A percentile compares a stretch with the other conserved stretches of the same genome.
Evolutionary conservation across 768 basidiomycete genomes (phyloP).

Genomic region (Daedaleopsis nitida): DNA sequence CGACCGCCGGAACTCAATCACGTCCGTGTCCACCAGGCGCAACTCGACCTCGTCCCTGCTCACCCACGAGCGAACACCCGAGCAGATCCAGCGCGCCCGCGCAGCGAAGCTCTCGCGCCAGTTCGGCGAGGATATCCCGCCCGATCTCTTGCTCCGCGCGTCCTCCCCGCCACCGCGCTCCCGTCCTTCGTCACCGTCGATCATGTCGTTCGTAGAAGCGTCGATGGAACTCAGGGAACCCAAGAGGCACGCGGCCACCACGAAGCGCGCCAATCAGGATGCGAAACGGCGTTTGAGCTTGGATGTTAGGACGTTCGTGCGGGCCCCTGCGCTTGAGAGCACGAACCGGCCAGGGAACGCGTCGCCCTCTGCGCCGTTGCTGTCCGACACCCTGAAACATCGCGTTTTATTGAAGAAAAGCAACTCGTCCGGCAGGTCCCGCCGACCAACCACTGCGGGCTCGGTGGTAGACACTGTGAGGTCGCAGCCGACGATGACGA

Average conservation of each 20-base stretch:
- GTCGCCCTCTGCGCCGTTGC: neutral
- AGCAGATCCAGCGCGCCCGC: constrained; percentile 34
- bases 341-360: too few species aligned
- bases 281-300: constrained; percentile 13
- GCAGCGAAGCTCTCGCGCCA: constrained; percentile 40
- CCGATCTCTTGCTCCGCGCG: constrained; percentile 34
- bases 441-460: neutral
- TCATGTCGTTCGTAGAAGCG: constrained; percentile 7
- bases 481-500: too few species aligned
- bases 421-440: neutral
- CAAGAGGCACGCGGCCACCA: constrained; percentile 1
- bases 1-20: neutral
- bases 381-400: neutral
- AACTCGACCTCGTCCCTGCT: constrained; percentile 19
- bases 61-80: constrained; percentile 17
- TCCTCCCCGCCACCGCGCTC: constrained; percentile 18
- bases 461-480: neutral
- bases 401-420: constrained; percentile 7
- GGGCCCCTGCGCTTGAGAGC: neutral
- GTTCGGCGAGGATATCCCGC: constrained; percentile 41
- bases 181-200: constrained; percentile 4
- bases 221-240: constrained; percentile 5
- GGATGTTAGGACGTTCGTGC: constrained; percentile 7
- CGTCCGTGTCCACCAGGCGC: constrained; percentile 4
- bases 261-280: neutral